Conservation (phyloP, 305 asterid species). For the Plantago rigida region DNA sequence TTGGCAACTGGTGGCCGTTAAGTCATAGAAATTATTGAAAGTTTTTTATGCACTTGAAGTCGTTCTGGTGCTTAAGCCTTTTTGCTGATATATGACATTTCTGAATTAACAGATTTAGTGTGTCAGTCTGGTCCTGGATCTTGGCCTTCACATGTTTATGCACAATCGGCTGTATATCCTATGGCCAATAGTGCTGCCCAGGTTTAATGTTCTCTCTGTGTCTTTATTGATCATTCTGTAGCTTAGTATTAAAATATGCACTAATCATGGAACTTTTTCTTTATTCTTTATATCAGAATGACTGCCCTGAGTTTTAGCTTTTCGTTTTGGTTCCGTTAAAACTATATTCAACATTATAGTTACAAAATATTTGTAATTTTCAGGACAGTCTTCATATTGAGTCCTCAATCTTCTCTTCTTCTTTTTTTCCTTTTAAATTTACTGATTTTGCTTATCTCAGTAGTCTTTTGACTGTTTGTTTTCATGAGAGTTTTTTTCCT, state of each 20-base stretch:
- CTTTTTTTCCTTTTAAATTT: no score
- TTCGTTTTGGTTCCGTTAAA: background rate
- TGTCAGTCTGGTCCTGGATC: slow-evolving; percentile 99
- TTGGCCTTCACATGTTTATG: slow-evolving; percentile 86
- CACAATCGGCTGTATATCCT: slow-evolving; percentile 80
- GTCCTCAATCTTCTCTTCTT: background rate
- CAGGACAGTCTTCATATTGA: background rate
- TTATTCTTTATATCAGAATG: background rate
- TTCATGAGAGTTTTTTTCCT: background rate
- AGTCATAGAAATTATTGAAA: background rate
- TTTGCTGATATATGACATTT: slow-evolving; percentile 28
- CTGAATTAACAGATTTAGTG: slow-evolving; percentile 59
- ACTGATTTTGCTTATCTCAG: background rate
- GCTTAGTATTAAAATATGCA: slow-evolving; percentile 5
- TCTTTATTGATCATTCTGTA: slow-evolving; percentile 9
- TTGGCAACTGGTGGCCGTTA: slow-evolving; percentile 8
- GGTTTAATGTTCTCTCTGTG: slow-evolving; percentile 41
- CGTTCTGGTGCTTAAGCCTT: slow-evolving; percentile 12
- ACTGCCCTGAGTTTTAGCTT: background rate
- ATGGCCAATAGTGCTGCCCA: slow-evolving; percentile 99
- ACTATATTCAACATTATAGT: background rate
- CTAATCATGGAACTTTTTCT: background rate
- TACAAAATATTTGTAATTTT: background rate
- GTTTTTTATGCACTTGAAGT: background rate
- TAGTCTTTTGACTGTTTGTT: background rate